Base-by-base conservation (phyloP, 805 yeast genomes). In the Tanozyma kutaoensis region DNA sequence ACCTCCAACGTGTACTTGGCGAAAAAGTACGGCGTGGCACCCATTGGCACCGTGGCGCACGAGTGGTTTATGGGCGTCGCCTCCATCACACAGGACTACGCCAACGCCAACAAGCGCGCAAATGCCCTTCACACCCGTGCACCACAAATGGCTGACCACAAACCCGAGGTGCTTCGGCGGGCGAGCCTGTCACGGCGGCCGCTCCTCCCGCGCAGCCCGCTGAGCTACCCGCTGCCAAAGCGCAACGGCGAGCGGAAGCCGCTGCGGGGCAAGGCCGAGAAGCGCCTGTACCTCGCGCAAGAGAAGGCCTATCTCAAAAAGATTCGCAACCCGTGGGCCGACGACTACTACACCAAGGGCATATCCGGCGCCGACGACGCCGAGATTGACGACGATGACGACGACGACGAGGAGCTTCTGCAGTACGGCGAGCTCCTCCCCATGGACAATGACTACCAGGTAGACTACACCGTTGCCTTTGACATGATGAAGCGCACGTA, bases 51-150 rank as follows among this genome's bases (percentile, higher is more conserved):
- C 0, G 94, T 93, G 11, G 99, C 96, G 0, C 99, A 91, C 53
- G 99, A 91, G 58, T 86, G 97, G 94, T 79, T 82, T 59, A 91
- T 91, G 99, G 99, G 96, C 3, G 72, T 88, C 31, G 99, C 97
- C 0, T 77, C 98, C 1, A 68, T 78, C 19, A 73, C 81, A 3
- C 74, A 76, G 37, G 86, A 86, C 48, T 91, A 88, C 44, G 38
- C 42, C 1, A 52, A 67, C 37, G 97, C 97, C 10, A 91, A 88
- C 48, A 60, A n/a, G n/a, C n/a, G n/a, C n/a, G n/a, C n/a, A n/a
- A n/a, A n/a, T n/a, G n/a, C n/a, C n/a, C n/a, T n/a, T n/a, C n/a
- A n/a, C n/a, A n/a, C n/a, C n/a, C n/a, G n/a, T n/a, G n/a, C n/a
- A n/a, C n/a, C n/a, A n/a, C n/a, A n/a, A n/a, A n/a, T n/a, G n/a